phyloP scores from a whole-genome alignment of 1,284 basidiomycete species.

The Moesziomyces sp. region DNA sequence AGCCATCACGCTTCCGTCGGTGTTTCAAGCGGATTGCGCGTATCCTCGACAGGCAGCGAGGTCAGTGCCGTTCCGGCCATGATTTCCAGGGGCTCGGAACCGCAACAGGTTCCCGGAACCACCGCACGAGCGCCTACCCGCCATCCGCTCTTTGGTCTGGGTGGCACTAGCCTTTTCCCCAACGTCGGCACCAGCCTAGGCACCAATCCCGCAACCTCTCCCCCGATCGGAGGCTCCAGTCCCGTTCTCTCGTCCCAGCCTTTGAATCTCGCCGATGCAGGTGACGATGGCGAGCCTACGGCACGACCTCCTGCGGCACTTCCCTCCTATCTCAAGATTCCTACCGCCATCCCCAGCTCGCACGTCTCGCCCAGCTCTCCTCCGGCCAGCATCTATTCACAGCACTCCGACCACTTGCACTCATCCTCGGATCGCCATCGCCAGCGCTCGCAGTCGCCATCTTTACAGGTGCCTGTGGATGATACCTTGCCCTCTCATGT shows the following conservation, averaged over 20 bases:
- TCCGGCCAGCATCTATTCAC: conserved; percentile 33
- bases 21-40: conserved; percentile 38
- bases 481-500: conserved; percentile 17
- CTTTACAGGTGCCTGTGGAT: conserved; percentile 26
- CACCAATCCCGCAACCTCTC: conserved; percentile 37
- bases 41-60: conserved; percentile 20
- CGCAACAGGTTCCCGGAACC: conserved; percentile 31
- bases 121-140: conserved; percentile 27
- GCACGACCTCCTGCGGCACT: conserved; percentile 41
- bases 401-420: conserved; percentile 28
- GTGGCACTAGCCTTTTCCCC: conserved; percentile 34
- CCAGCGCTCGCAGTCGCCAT: conserved; percentile 39
- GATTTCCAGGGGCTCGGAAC: conserved; percentile 24
- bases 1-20: conserved; percentile 37
- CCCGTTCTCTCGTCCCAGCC: conserved; percentile 43
- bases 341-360: conserved; percentile 62
- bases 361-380: conserved; percentile 43
- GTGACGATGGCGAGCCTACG: conserved; percentile 13
- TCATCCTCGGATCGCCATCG: conserved; percentile 9
- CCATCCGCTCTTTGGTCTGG: conserved; percentile 40
- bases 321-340: conserved; percentile 67
- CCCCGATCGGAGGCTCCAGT: conserved; percentile 34
- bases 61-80: conserved; percentile 7
- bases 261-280: conserved; percentile 13
- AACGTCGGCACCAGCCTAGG: conserved; percentile 40